Conservation (phyloP, 2,329 filamentous ascomycete genomes). For the Aspergillus ruber region DNA sequence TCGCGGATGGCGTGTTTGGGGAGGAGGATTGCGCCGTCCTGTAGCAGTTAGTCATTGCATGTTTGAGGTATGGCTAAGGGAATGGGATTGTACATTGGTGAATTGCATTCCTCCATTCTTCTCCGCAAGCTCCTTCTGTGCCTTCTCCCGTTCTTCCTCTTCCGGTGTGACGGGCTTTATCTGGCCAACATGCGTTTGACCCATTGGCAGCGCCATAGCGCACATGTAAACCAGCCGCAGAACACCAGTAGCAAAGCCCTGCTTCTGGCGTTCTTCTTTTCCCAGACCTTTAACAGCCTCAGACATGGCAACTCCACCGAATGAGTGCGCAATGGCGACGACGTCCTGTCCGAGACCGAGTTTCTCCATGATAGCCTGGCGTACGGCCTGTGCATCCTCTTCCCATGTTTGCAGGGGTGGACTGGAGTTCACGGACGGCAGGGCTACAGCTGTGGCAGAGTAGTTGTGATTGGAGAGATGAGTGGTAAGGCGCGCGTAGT, state of each 20-base stretch:
- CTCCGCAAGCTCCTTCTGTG: conserved; percentile 9
- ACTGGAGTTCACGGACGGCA: conserved; percentile 20
- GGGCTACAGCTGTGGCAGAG: conserved; percentile 13
- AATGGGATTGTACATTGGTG: conserved; percentile 10
- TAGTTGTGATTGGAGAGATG: conserved; percentile 13
- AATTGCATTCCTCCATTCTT: conserved; percentile 12
- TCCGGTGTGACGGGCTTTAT: conserved; percentile 17
- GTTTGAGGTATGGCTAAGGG: not conserved
- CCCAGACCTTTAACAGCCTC: conserved; percentile 25
- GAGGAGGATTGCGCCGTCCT: conserved; percentile 19
- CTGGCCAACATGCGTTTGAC: conserved; percentile 17
- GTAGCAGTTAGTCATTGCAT: not conserved
- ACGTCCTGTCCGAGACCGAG: conserved; percentile 22
- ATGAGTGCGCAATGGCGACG: conserved; percentile 26
- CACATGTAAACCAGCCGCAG: conserved; percentile 23
- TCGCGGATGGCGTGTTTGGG: conserved; percentile 10
- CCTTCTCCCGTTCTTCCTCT: conserved; percentile 16
- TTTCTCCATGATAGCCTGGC: conserved; percentile 13
- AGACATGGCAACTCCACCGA: conserved; percentile 25
- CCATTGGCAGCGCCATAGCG: conserved; percentile 19
- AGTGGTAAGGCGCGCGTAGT: conserved; percentile 18
- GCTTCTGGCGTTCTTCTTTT: conserved; percentile 12
- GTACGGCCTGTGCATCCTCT: conserved; percentile 20
- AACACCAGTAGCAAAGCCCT: conserved; percentile 13
- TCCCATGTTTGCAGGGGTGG: conserved; percentile 20